Percentiles rank a stretch among this genome's conserved stretches.
phyloP scores from a whole-genome alignment of 2,329 filamentous ascomycete genomes.

The Myriosclerotinia duriaeana region DNA sequence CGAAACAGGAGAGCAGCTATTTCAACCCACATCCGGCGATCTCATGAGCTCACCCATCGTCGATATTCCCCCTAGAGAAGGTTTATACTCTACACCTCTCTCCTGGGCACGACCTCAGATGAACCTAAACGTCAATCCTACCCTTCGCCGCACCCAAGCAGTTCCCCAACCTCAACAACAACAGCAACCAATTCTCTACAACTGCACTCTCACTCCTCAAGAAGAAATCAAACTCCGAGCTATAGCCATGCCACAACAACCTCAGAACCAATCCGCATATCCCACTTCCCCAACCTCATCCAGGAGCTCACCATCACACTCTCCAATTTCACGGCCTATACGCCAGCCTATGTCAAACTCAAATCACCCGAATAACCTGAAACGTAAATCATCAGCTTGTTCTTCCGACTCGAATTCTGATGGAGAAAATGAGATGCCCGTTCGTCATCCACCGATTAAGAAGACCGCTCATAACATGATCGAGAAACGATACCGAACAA shows the following conservation, averaged over 20 bases:
- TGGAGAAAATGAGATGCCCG: conserved; percentile 54
- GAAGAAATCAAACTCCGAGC: conserved; percentile 50
- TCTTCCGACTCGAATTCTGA: conserved; percentile 35
- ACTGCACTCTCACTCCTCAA: conserved; percentile 29
- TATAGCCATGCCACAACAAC: conserved; percentile 59
- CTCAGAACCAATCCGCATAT: conserved; percentile 42
- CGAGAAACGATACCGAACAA: conserved; percentile 80
- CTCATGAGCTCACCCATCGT: conserved; percentile 23
- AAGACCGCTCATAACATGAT: conserved; percentile 85
- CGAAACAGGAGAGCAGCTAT: conserved; percentile 33
- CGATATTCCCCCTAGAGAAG: conserved; percentile 27
- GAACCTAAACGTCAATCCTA: conserved; percentile 5
- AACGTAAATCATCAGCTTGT: conserved; percentile 22
- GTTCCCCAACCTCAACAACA: conserved; percentile 13
- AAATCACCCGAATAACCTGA: conserved; percentile 53
- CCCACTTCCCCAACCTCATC: conserved; percentile 52
- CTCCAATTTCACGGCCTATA: conserved; percentile 52
- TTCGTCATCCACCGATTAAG: conserved; percentile 52
- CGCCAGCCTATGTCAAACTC: conserved; percentile 37
- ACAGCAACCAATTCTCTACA: conserved; percentile 21
- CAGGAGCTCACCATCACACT: conserved; percentile 32
- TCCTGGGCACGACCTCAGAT: conserved; percentile 34
- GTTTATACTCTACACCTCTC: conserved; percentile 37
- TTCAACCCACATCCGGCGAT: conserved; percentile 30
- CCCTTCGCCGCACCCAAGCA: conserved; percentile 13